These are phyloP conservation scores for Diaporthe aspalathi DNA, from an alignment of 2,329 filamentous ascomycete species.

Conservation along the genomic window DNA sequence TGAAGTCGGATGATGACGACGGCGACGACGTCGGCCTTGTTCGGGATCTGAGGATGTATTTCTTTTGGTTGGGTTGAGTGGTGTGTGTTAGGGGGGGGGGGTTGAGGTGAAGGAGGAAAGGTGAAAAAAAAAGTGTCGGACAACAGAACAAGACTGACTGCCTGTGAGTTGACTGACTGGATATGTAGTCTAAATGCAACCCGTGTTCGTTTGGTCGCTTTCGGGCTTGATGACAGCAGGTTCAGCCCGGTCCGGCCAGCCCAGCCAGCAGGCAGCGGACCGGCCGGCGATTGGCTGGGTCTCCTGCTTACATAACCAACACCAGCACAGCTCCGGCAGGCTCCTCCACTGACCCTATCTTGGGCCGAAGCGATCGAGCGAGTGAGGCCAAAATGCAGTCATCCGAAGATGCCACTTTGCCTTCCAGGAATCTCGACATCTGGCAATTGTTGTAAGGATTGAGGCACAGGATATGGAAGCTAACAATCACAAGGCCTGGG, in stretches of 20 bases:
- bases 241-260: slow-evolving; percentile 27
- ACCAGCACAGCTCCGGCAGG: background rate
- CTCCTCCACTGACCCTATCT: background rate
- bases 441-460: too few species aligned
- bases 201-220: slow-evolving; percentile 35
- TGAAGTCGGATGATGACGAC: background rate
- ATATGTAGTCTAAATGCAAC: slow-evolving; percentile 30
- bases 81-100: slow-evolving; percentile 20
- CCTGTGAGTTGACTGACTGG: background rate
- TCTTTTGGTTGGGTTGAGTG: too few species aligned
- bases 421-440: too few species aligned
- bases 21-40: background rate
- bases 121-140: slow-evolving; percentile 18
- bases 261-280: slow-evolving; percentile 3
- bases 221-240: slow-evolving; percentile 38
- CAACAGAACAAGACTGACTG: slow-evolving; percentile 13
- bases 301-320: slow-evolving; percentile 1
- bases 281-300: slow-evolving; percentile 28
- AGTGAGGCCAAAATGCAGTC: background rate
- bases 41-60: background rate
- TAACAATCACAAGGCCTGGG: background rate
- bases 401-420: background rate
- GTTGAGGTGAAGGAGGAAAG: slow-evolving; percentile 17
- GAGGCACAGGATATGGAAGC: background rate
- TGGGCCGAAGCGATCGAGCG: background rate